A percentile compares a stretch with the other conserved stretches of the same genome.
These are phyloP conservation scores for Butyriboletus appendiculatus DNA, from an alignment of 1,284 basidiomycete species.

Conservation along the genomic window DNA sequence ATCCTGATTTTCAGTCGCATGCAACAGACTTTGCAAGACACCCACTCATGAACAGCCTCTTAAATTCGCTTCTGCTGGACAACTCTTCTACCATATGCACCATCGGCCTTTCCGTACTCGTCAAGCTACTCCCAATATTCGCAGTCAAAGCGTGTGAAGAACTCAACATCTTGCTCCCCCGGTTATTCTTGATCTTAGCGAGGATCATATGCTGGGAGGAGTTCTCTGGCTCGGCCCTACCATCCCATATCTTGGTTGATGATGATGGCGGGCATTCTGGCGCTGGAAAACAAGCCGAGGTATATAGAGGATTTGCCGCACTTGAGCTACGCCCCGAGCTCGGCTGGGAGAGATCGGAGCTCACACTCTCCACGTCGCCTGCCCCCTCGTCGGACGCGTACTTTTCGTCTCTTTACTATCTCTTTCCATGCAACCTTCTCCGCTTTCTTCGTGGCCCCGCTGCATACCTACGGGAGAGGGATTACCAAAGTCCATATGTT, in stretches of 20 bases:
- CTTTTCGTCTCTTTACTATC: conserved; percentile 83
- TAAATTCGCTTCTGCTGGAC: conserved; percentile 68
- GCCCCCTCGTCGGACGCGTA: conserved; percentile 59
- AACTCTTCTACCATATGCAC: conserved; percentile 69
- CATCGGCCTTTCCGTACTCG: conserved; percentile 59
- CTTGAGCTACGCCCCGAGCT: conserved; percentile 54
- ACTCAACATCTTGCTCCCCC: conserved; percentile 60
- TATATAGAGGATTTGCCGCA: conserved; percentile 21
- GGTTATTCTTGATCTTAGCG: conserved; percentile 63
- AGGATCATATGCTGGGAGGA: conserved; percentile 73
- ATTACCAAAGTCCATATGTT: conserved; percentile 55
- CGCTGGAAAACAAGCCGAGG: conserved; percentile 38
- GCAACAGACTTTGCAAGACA: conserved; percentile 59
- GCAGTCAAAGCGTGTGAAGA: conserved; percentile 59
- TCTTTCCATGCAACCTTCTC: conserved; percentile 84
- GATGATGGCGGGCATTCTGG: conserved; percentile 37
- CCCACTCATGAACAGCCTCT: conserved; percentile 58
- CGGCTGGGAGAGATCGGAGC: conserved; percentile 64
- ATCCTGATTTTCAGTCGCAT: conserved; percentile 48
- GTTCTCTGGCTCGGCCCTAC: conserved; percentile 36
- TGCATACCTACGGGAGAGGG: conserved; percentile 55
- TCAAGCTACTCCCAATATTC: conserved; percentile 72
- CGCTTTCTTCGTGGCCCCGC: conserved; percentile 71
- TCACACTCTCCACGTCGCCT: conserved; percentile 52
- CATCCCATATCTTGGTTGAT: conserved; percentile 31